Evolutionary conservation across 2,329 filamentous ascomycete genomes (phyloP), one percentile per base, ranked within the genome.

Genomic region (Pseudogymnoascus sp.): DNA sequence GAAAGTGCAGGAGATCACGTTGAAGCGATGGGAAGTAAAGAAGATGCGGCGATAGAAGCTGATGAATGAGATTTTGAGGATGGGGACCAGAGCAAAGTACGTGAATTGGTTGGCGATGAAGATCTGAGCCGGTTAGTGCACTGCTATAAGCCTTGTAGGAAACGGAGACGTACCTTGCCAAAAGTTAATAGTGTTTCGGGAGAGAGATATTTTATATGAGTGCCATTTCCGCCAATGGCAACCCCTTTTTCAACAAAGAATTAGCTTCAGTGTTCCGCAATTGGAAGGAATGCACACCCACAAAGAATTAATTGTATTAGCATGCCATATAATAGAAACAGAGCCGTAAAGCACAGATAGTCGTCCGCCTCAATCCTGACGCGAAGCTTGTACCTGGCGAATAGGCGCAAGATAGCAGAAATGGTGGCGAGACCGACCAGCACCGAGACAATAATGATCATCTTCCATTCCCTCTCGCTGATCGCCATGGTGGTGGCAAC

Each of bases 1-100:
- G 6, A 70, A 21, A 3, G 68, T 67, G 23, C 65, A 68, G 6
- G 49, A 60, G 12, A 69, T 63, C 6, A 63, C 63, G 12, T 46
- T 63, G 18, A 59, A 70, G 8, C 49, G 25, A 28, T 56, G n/a
- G 2, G 49, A 56, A 18, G 49, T 56, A 11, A 56, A 56, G 18
- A 60, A 60, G 11, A 60, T 42, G 7, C 59, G 59, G 23, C 38
- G 59, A 36, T 60, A 60, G 34, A 60, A 60, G 28, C 21, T 25
- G 18, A 60, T 60, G 21, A 60, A 37, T 4, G 59, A 60, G 9
- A 60, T 37, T 36, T 60, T 60, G 16, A 37, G 38, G 12, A 60
- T 9, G 8, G 49, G 49, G n/a, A 56, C 49, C 8, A 56, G 49
- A 56, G 28, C 49, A 34, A 56, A 56, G 28, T 56, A 56, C 3